Conservation (phyloP, 495 filamentous ascomycete species). For the Aspergillus hancockii region DNA sequence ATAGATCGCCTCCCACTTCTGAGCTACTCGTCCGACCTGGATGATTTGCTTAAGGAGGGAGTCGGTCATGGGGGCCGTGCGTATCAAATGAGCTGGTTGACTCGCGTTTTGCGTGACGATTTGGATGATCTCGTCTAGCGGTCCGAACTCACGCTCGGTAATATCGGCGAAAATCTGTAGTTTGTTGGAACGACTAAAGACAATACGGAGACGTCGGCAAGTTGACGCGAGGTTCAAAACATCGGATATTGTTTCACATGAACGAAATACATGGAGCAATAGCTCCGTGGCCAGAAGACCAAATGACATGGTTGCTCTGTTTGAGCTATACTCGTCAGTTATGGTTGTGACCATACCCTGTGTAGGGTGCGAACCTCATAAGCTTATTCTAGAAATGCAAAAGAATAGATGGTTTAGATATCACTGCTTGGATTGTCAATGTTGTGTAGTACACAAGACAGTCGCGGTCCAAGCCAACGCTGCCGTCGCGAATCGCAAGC, state of each 20-base stretch:
- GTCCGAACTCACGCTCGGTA: constrained; percentile 60
- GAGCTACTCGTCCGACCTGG: constrained; percentile 56
- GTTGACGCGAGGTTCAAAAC: constrained; percentile 56
- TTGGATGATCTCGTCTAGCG: constrained; percentile 59
- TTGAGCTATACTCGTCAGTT: constrained; percentile 16
- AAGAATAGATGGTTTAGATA: not conserved
- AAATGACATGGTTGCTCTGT: constrained; percentile 43
- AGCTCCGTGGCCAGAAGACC: constrained; percentile 61
- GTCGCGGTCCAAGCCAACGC: constrained; percentile 16
- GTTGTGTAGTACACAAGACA: not conserved
- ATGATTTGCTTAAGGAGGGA: constrained; percentile 60
- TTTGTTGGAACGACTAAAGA: constrained; percentile 53
- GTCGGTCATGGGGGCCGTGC: constrained; percentile 49
- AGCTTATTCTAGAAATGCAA: not conserved
- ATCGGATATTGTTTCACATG: constrained; percentile 51
- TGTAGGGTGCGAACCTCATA: constrained; percentile 9
- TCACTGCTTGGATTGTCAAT: not conserved
- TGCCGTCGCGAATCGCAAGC: constrained; percentile 30
- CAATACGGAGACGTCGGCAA: constrained; percentile 53
- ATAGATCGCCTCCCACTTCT: constrained; percentile 67
- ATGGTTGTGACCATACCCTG: constrained; percentile 17
- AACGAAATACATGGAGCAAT: constrained; percentile 60
- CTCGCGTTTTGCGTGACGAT: constrained; percentile 58
- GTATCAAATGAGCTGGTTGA: constrained; percentile 55
- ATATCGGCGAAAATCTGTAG: constrained; percentile 53